phyloP scores from a whole-genome alignment of 169 alveolate species.

The Plasmodium sp. region DNA sequence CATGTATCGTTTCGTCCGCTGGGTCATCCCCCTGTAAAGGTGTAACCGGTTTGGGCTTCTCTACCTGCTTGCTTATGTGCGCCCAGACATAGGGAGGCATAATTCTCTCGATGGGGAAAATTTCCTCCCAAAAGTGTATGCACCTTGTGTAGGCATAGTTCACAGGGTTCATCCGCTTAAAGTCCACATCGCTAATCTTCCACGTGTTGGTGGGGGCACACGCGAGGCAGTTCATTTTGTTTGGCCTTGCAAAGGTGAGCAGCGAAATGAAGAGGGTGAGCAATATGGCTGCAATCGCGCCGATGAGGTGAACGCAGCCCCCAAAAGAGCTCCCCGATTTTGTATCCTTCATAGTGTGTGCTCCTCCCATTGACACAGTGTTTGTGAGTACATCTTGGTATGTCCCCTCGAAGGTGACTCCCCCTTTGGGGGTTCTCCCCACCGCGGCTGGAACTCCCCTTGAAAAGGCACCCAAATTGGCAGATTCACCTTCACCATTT shows the following conservation, averaged over 20 bases:
- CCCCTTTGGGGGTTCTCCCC: neutral
- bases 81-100: constrained; percentile 66
- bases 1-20: constrained; percentile 4
- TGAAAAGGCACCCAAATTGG: neutral
- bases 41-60: neutral
- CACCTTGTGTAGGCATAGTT: constrained; percentile 49
- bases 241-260: constrained; percentile 6
- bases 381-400: neutral
- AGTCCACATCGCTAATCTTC: constrained; percentile 37
- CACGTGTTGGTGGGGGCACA: constrained; percentile 34
- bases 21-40: constrained; percentile 13
- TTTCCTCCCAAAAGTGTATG: constrained; percentile 60
- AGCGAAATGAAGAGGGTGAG: constrained; percentile 3
- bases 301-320: neutral
- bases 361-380: neutral
- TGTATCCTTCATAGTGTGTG: neutral
- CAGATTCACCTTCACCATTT: neutral
- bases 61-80: constrained; percentile 25
- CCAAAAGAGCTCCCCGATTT: neutral
- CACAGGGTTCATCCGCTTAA: constrained; percentile 17
- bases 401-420: neutral
- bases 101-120: constrained; percentile 47
- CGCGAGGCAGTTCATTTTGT: neutral
- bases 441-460: neutral
- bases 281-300: neutral